These are phyloP conservation scores for Saccharum spontaneum DNA, from an alignment of 176 grass and related monocot genomes.

Conservation along the genomic window DNA sequence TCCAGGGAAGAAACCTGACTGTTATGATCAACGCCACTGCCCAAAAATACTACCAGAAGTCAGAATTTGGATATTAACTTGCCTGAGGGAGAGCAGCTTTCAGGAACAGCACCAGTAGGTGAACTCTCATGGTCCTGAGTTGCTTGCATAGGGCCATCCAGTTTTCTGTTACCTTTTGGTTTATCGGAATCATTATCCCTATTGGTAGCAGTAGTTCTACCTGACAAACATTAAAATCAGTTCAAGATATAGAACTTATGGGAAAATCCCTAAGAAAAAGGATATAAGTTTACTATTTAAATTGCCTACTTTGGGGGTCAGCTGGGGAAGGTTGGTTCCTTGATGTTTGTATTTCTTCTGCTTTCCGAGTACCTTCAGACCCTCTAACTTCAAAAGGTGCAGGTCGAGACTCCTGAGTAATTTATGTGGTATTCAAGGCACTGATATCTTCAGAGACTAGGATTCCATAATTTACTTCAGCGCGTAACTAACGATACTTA, in stretches of 20 bases:
- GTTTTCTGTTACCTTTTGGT: conserved; percentile 24
- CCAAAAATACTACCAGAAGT: background rate
- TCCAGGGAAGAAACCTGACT: conserved; percentile 1
- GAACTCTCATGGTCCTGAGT: conserved; percentile 36
- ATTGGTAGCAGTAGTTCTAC: conserved; percentile 34
- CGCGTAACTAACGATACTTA: conserved; percentile 11
- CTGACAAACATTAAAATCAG: conserved; percentile 37
- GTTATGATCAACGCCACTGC: background rate
- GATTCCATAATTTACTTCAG: conserved; percentile 5
- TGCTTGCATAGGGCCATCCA: conserved; percentile 13
- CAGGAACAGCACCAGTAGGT: conserved; percentile 34
- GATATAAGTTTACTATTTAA: background rate
- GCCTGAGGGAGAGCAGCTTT: conserved; percentile 30
- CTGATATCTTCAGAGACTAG: background rate
- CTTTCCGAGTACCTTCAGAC: conserved; percentile 20
- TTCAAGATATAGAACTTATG: background rate
- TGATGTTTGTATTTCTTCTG: conserved; percentile 33
- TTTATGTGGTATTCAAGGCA: conserved; percentile 11
- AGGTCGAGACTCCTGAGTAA: conserved; percentile 30
- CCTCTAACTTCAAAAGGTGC: conserved; percentile 43
- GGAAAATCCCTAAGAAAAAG: background rate
- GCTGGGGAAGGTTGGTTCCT: conserved; percentile 35
- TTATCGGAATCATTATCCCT: conserved; percentile 26
- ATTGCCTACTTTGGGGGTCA: conserved; percentile 34
- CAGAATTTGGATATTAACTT: background rate